Evolutionary conservation across 306 rosid species (phyloP), one percentile per base, ranked within the genome.

Genomic region (Dryas drummondii): DNA sequence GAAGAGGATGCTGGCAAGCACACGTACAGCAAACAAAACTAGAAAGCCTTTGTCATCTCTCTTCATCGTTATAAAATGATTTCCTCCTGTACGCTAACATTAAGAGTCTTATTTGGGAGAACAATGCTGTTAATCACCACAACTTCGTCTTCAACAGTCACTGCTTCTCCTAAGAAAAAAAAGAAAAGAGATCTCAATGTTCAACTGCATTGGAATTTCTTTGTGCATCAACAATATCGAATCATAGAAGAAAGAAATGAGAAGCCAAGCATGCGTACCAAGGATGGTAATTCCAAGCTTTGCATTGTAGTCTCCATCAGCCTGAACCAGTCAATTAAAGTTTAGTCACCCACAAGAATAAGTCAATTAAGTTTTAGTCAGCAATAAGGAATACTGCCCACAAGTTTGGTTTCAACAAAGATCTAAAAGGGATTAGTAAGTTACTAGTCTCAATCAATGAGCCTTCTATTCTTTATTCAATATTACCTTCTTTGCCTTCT

Each of bases 111-210:
- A 47, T 85, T 80, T 22, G 89, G 89, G 32, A 85, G 89, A 40
- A 85, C 89, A 64, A 85, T 85, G 88, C 86, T 79, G 65, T 77
- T 85, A 3, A 73, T 85, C 81, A 85, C 89, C 80, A 79, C 89
- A 82, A 85, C 89, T 85, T 85, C 89, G 45, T 82, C 89, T 77
- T 85, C 89, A 53, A 85, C 89, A 1, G 78, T 82, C 80, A 85
- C 89, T 5, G 80, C 89, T 70, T 85, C 89, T 69, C 86, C 89
- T 82, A 78, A n/a, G n/a, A n/a, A 70, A 49, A 26, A 9, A 69
- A 73, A 47, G 64, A 63, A 16, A 66, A 59, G 15, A 71, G 4
- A 42, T 9, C 78, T 56, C 65, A 59, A 73, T 53, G 16, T 61
- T 66, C 26, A 14, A 17, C 5, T 37, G 26, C 9, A 56, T 48